Percentiles rank a stretch among this genome's conserved stretches.
Conservation (phyloP, 345 rosid genomes). For the Acer campestre region DNA sequence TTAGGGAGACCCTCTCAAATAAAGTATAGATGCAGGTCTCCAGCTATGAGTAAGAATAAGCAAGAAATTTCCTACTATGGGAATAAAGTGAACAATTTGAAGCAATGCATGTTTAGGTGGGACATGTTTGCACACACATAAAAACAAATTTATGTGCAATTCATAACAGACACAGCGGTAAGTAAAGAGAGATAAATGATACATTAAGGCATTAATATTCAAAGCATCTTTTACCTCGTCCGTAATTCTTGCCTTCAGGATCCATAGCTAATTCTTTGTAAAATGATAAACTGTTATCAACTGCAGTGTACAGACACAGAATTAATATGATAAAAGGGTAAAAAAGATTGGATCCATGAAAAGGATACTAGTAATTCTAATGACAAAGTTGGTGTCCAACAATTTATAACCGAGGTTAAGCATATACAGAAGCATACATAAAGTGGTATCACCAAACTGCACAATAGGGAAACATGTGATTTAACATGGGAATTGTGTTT, state of each 20-base stretch:
- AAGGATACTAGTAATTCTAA: neutral
- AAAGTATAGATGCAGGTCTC: neutral
- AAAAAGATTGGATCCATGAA: neutral
- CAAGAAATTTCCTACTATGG: neutral
- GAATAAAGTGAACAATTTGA: neutral
- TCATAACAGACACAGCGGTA: neutral
- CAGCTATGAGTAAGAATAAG: neutral
- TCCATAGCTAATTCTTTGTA: slow-evolving; percentile 52
- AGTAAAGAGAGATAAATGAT: neutral
- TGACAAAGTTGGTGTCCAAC: neutral
- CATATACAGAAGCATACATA: neutral
- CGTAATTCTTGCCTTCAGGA: slow-evolving; percentile 65
- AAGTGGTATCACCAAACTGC: neutral
- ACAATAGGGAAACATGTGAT: neutral
- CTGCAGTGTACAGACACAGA: slow-evolving; percentile 33
- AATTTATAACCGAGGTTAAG: neutral
- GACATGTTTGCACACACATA: neutral
- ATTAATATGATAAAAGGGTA: neutral
- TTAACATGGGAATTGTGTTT: neutral
- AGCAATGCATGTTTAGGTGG: neutral
- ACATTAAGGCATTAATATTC: neutral
- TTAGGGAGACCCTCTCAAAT: neutral
- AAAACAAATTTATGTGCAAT: too few relatives aligned
- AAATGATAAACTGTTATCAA: slow-evolving; percentile 30
- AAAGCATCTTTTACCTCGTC: slow-evolving; percentile 49